A percentile compares a stretch with the other conserved stretches of the same genome.
Conservation (phyloP, 1,284 basidiomycete species). For the Ustilago hordei region DNA sequence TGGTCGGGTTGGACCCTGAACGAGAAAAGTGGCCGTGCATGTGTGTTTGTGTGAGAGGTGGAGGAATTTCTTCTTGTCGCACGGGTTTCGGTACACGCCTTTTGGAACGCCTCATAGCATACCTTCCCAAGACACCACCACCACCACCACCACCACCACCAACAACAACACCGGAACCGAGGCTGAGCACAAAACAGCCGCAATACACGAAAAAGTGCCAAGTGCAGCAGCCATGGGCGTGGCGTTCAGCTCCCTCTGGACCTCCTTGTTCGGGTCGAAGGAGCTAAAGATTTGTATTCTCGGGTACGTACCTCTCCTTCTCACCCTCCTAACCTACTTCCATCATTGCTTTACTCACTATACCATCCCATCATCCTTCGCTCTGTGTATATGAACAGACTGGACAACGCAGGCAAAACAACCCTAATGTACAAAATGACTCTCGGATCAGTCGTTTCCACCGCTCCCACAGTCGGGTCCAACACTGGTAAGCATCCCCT, state of each 20-base stretch:
- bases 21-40: neutral
- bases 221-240: constrained; percentile 56
- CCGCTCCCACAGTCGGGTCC: constrained; percentile 72
- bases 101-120: neutral
- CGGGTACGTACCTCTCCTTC: constrained; percentile 41
- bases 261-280: constrained; percentile 71
- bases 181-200: too few species aligned
- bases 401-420: constrained; percentile 73
- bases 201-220: too few species aligned
- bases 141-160: neutral
- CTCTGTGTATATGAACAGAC: constrained; percentile 14
- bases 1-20: constrained; percentile 37
- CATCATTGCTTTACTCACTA: neutral
- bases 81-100: constrained; percentile 5
- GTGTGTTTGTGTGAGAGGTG: constrained; percentile 14
- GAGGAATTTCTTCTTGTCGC: constrained; percentile 29
- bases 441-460: constrained; percentile 72
- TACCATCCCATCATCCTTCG: neutral
- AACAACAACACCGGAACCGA: neutral
- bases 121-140: neutral
- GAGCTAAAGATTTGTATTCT: constrained; percentile 72
- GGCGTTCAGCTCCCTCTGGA: constrained; percentile 70
- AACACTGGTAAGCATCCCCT: constrained; percentile 62
- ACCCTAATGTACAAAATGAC: constrained; percentile 73
- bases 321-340: neutral